A percentile compares a stretch with the other conserved stretches of the same genome.
Evolutionary conservation across 2,329 filamentous ascomycete species (phyloP).

Genomic region (Stylonectria norvegica): DNA sequence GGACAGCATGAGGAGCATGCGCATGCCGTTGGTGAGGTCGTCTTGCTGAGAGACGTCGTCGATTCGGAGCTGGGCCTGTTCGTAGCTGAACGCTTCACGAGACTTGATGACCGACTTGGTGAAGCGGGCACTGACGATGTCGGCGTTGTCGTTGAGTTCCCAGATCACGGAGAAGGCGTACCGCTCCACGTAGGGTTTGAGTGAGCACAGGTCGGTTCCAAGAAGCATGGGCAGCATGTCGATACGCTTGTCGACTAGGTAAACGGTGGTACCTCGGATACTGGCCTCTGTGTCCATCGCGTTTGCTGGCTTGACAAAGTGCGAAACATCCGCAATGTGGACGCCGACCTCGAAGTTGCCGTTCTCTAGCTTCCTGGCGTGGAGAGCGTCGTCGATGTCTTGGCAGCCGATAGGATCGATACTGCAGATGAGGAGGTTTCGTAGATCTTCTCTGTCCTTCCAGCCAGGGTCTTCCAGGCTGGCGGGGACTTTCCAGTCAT

Average conservation of each 20-base stretch:
- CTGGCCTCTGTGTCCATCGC: constrained; percentile 96
- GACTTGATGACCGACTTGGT: constrained; percentile 98
- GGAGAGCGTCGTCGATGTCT: constrained; percentile 96
- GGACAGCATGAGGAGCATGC: constrained; percentile 79
- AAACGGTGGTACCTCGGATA: constrained; percentile 91
- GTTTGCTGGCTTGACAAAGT: constrained; percentile 96
- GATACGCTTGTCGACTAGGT: constrained; percentile 97
- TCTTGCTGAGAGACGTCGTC: constrained; percentile 86
- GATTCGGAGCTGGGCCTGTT: constrained; percentile 90
- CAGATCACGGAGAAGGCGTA: constrained; percentile 83
- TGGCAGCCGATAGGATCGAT: constrained; percentile 96
- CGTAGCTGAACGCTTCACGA: constrained; percentile 95
- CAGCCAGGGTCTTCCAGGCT: constrained; percentile 79
- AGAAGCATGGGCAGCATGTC: constrained; percentile 98
- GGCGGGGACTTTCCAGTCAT: constrained; percentile 88
- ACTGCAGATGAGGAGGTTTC: constrained; percentile 87
- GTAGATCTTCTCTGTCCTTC: constrained; percentile 78
- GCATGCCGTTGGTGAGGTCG: constrained; percentile 85
- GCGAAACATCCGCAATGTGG: constrained; percentile 98
- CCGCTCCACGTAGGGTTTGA: constrained; percentile 96
- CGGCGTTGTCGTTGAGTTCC: constrained; percentile 82
- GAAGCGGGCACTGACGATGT: constrained; percentile 81
- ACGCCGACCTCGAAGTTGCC: constrained; percentile 96
- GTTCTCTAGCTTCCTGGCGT: constrained; percentile 79
- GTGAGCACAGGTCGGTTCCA: constrained; percentile 90